Evolutionary conservation across 768 basidiomycete species (phyloP).

Genomic region (Leccinum ochraceum): DNA sequence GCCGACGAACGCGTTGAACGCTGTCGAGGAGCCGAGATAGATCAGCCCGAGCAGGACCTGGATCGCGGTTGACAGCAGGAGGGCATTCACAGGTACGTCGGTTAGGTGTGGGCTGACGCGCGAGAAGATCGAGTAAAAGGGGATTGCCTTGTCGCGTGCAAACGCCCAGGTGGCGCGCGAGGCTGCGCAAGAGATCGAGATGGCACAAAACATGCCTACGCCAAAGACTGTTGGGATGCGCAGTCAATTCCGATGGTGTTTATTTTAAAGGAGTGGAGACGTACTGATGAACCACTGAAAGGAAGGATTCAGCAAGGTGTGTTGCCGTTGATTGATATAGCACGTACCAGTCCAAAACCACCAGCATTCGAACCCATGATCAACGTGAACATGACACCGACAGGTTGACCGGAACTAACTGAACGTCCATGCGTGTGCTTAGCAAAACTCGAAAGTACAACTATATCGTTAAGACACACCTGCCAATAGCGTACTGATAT

Average conservation of each 20-base stretch:
- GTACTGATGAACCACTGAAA: slow-evolving; percentile 44
- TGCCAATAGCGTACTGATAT: slow-evolving; percentile 50
- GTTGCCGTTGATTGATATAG: slow-evolving; percentile 5
- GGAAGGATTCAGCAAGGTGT: background rate
- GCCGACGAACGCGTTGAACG: slow-evolving; percentile 69
- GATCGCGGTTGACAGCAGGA: slow-evolving; percentile 57
- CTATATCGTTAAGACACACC: slow-evolving; percentile 35
- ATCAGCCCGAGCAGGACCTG: slow-evolving; percentile 63
- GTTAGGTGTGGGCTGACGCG: slow-evolving; percentile 41
- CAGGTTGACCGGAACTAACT: slow-evolving; percentile 64
- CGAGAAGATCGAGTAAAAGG: slow-evolving; percentile 49
- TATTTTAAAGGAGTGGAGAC: slow-evolving; percentile 9
- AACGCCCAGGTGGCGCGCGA: slow-evolving; percentile 75
- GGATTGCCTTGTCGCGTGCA: slow-evolving; percentile 66
- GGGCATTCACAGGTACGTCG: slow-evolving; percentile 60
- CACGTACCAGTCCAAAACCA: slow-evolving; percentile 58
- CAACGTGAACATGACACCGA: slow-evolving; percentile 60
- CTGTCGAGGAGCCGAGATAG: slow-evolving; percentile 60
- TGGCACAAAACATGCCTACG: slow-evolving; percentile 59
- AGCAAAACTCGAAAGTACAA: slow-evolving; percentile 2
- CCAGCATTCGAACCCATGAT: slow-evolving; percentile 63
- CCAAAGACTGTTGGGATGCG: slow-evolving; percentile 44
- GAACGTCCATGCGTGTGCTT: background rate
- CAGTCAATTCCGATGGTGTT: background rate
- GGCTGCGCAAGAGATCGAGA: slow-evolving; percentile 66